A percentile compares a stretch with the other conserved stretches of the same genome.
These are phyloP conservation scores for Sugiyamaella sp. DNA, from an alignment of 1,139 yeast genomes.

Conservation along the genomic window DNA sequence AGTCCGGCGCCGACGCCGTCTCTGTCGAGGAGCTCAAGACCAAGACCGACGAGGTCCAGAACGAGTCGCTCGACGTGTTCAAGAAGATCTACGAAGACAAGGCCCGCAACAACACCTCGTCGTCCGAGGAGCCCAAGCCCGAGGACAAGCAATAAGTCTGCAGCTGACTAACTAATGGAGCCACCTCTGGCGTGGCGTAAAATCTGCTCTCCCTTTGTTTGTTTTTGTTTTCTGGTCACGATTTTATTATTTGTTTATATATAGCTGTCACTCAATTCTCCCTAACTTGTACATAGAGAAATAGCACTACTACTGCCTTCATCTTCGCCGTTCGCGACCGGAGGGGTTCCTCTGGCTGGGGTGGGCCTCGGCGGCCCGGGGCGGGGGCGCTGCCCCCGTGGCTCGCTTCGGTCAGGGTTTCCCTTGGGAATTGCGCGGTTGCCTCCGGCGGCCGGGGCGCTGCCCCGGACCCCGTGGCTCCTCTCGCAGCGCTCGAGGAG, in stretches of 20 bases:
- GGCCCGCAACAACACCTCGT: constrained; percentile 38
- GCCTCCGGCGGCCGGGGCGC: not conserved
- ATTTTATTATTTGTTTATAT: constrained; percentile 7
- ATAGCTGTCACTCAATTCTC: constrained; percentile 6
- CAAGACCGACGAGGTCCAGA: constrained; percentile 94
- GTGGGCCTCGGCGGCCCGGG: not conserved
- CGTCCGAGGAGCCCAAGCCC: constrained; percentile 30
- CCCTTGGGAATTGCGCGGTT: too few relatives aligned
- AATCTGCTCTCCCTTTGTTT: not conserved
- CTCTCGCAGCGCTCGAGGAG: too few relatives aligned
- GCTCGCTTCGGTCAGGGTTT: constrained; percentile 6
- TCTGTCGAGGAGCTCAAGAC: constrained; percentile 81
- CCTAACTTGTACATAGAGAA: constrained; percentile 16
- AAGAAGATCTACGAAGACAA: constrained; percentile 92
- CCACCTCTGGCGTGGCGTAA: not conserved
- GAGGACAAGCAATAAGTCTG: constrained; percentile 13
- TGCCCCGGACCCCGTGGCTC: not conserved
- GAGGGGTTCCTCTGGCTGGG: too few relatives aligned
- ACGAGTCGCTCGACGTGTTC: constrained; percentile 87
- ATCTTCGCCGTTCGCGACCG: constrained; percentile 1
- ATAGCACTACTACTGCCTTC: constrained; percentile 9
- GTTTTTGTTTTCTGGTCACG: not conserved
- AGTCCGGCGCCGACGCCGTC: constrained; percentile 87
- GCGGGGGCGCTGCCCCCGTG: too few relatives aligned
- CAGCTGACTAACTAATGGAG: not conserved